Evolutionary conservation across 306 rosid species (phyloP), one percentile per base, ranked within the genome.

Genomic region (Macrotyloma uniflorum): DNA sequence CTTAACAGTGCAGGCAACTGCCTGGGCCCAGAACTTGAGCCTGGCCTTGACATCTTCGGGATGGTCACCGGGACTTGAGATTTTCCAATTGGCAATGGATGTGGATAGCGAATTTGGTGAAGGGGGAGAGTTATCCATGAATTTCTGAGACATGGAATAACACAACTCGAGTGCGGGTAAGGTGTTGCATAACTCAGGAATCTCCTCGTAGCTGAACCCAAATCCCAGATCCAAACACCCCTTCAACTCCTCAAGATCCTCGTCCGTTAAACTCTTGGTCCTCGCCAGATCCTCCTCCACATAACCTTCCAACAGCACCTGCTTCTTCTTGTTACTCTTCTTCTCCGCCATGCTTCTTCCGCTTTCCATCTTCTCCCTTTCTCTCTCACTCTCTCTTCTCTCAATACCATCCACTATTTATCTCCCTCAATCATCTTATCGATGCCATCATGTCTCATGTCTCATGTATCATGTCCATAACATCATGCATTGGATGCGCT

Each of bases 11-110:
- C 98, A 94, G 0, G 97, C 98, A 51, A 94, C 98, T 33, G 96
- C 91, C 72, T 94, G 97, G 0, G 98, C 98, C 98, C 97, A 94
- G 69, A 68, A 94, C 67, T 91, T 94, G 78, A 94, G 96, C 86
- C 98, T 89, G 2, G 96, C 98, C 51, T 94, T 94, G 9, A 94
- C 98, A 79, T 94, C 98, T 73, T 94, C 93, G 0, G 98, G 98
- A 83, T 85, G 90, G 28, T 94, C 98, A 78, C 98, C 98, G 6
- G 30, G 97, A 74, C 96, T 90, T 3, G 98, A 94, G 91, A 94
- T 91, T 84, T 78, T 90, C 97, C 97, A 94, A 22, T 83, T 94
- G 46, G 96, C 93, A 47, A 90, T 82, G 5, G 47, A 42, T 0
- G 47, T 42, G 3, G 47, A 42, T 5, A 42, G 5, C 0, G 47